These are phyloP conservation scores for Fusarium sp. DNA, from an alignment of 2,329 filamentous ascomycete species.

Conservation along the genomic window DNA sequence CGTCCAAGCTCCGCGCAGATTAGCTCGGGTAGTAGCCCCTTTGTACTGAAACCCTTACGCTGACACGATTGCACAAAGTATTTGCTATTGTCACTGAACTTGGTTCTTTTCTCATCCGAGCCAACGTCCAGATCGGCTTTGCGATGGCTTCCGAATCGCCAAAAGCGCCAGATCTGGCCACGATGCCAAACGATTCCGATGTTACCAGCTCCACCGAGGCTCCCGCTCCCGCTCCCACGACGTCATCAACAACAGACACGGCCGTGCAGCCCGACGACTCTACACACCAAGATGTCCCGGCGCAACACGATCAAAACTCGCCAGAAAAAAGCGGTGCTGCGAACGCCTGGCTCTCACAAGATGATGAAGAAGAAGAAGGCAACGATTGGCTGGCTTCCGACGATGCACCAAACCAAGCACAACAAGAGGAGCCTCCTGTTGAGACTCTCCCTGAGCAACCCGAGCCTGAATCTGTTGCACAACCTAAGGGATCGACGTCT, in stretches of 20 bases:
- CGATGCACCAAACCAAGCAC: slow-evolving; percentile 24
- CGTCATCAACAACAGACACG: slow-evolving; percentile 41
- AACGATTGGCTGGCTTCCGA: slow-evolving; percentile 48
- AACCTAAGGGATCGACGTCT: slow-evolving; percentile 52
- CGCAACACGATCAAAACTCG: slow-evolving; percentile 23
- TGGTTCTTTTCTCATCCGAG: slow-evolving; percentile 32
- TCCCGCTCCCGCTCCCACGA: slow-evolving; percentile 36
- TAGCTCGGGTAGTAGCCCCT: slow-evolving; percentile 43
- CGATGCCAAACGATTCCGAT: slow-evolving; percentile 55
- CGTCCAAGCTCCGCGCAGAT: slow-evolving; percentile 41
- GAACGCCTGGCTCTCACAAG: slow-evolving; percentile 43
- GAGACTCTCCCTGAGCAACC: slow-evolving; percentile 29
- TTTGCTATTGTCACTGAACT: slow-evolving; percentile 40
- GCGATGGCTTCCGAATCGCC: slow-evolving; percentile 56
- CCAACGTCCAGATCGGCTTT: slow-evolving; percentile 37
- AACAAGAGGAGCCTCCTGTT: slow-evolving; percentile 20
- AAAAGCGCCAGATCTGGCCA: slow-evolving; percentile 57
- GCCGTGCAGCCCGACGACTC: slow-evolving; percentile 21
- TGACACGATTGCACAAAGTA: slow-evolving; percentile 47
- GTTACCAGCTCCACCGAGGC: slow-evolving; percentile 37
- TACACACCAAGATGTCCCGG: slow-evolving; percentile 25
- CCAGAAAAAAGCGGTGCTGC: slow-evolving; percentile 14
- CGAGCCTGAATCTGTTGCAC: slow-evolving; percentile 29
- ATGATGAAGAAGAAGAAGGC: slow-evolving; percentile 44
- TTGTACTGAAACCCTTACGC: slow-evolving; percentile 43